Evolutionary conservation across 2,329 filamentous ascomycete species (phyloP).

Genomic region (Verticillium alfalfae): DNA sequence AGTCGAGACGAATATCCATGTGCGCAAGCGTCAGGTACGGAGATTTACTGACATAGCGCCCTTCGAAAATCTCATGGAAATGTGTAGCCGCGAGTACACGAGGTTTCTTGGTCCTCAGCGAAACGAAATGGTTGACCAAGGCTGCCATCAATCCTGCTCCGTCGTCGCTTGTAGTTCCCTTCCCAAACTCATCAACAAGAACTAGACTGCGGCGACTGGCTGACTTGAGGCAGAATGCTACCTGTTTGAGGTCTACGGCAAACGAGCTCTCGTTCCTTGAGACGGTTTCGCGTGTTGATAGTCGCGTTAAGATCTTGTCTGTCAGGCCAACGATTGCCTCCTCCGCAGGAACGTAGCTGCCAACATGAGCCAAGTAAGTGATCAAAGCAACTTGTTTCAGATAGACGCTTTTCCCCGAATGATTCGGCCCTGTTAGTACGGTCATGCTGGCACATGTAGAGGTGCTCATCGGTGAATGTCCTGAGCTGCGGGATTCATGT

Average conservation of each 20-base stretch:
- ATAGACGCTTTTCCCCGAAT: constrained; percentile 94
- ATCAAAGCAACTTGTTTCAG: constrained; percentile 90
- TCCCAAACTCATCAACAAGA: constrained; percentile 88
- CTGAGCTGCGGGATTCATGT: too few species aligned
- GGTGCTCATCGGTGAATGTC: neutral
- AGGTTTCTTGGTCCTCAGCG: constrained; percentile 38
- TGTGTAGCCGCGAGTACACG: constrained; percentile 59
- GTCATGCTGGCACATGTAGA: constrained; percentile 49
- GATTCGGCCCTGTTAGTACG: constrained; percentile 87
- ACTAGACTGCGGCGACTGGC: constrained; percentile 73
- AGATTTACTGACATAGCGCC: constrained; percentile 45
- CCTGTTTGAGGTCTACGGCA: constrained; percentile 79
- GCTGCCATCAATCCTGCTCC: constrained; percentile 55
- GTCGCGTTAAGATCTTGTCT: constrained; percentile 85
- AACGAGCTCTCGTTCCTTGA: constrained; percentile 57
- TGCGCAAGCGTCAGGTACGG: constrained; percentile 55
- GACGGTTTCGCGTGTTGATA: constrained; percentile 66
- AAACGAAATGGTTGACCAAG: constrained; percentile 50
- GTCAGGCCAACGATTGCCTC: constrained; percentile 76
- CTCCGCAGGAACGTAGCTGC: constrained; percentile 83
- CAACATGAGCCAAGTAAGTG: constrained; percentile 86
- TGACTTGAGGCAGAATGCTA: constrained; percentile 68
- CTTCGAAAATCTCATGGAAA: constrained; percentile 68
- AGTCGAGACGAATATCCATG: constrained; percentile 64
- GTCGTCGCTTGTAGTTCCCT: constrained; percentile 54